Base-by-base conservation (phyloP, 208 protist species). In the Crithidia expoeki region DNA sequence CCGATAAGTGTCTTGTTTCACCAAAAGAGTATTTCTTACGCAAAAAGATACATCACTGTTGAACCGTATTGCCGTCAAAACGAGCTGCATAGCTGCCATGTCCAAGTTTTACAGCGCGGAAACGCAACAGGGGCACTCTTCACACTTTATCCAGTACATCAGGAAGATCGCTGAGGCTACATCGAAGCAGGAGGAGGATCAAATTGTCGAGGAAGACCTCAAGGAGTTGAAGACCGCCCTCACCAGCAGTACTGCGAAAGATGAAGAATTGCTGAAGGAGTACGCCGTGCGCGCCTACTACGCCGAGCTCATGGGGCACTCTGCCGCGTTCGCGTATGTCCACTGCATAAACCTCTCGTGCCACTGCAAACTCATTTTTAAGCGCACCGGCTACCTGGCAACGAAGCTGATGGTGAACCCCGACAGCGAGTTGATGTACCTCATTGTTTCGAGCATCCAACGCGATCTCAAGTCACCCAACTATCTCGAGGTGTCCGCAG, bases 331-430 rank as follows among this genome's bases (percentile, higher is more conserved):
- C 74, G 94, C 81, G 21, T 88, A 99, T 86, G 98, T 99, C 58
- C 86, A 98, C 60, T 97, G 95, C 61, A 88, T 99, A 23, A 99
- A 99, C 65, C 95, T 99, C 55, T 92, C 95, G n/a, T 84, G 95
- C n/a, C 79, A 77, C 56, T 19, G 7, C 23, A 40, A 68, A n/a
- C 61, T 80, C 16, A 64, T 76, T 3, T 77, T 86, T 47, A 98
- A 98, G 71, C 79, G 81, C 42, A 88, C 82, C 17, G 98, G 97
- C 42, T 99, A 99, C 75, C 81, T 99, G 11, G 89, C 94, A 19
- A 80, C 90, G 1, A 85, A 85, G 36, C 69, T 97, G 9, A 96
- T 92, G 72, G 75, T 99, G 25, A 65, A 88, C 30, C 79, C 91
- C 0, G 89, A 92, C 7, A 87, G 95, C 64, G 94, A 99, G 57